These are phyloP conservation scores for Ziziphus jujuba DNA, from an alignment of 306 rosid species.

Conservation along the genomic window DNA sequence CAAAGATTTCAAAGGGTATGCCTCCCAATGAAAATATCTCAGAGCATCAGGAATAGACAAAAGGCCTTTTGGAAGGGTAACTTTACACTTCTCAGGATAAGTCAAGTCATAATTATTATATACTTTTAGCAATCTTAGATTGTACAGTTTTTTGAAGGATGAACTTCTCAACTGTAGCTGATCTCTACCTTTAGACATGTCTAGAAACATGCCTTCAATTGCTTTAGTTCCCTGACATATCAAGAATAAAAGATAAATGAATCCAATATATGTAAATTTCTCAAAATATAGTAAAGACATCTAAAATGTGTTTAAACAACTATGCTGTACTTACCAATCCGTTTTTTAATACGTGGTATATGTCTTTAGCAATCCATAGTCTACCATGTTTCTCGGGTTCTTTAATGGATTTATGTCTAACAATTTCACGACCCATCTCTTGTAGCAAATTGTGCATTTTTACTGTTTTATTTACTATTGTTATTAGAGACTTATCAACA, in stretches of 20 bases:
- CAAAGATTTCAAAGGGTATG: slow-evolving; percentile 12
- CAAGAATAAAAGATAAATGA: neutral
- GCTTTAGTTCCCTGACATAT: slow-evolving; percentile 10
- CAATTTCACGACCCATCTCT: slow-evolving; percentile 39
- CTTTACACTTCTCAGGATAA: neutral
- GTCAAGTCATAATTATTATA: neutral
- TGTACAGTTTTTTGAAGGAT: slow-evolving; percentile 27
- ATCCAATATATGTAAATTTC: too few species aligned
- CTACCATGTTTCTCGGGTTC: slow-evolving; percentile 18
- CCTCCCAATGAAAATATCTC: slow-evolving; percentile 13
- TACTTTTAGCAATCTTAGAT: slow-evolving; percentile 21
- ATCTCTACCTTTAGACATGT: neutral
- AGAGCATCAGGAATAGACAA: slow-evolving; percentile 10
- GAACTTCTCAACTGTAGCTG: slow-evolving; percentile 8
- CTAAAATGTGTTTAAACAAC: too few species aligned
- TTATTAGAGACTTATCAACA: slow-evolving; percentile 41
- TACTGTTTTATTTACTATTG: neutral
- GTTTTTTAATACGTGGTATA: slow-evolving; percentile 27
- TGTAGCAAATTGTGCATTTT: slow-evolving; percentile 45
- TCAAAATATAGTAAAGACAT: too few species aligned
- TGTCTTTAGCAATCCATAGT: slow-evolving; percentile 27
- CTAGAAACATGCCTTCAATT: slow-evolving; percentile 8
- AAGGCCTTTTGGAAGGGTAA: neutral
- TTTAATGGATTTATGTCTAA: slow-evolving; percentile 12
- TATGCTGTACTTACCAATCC: slow-evolving; percentile 8